Conservation (phyloP, 1,284 basidiomycete species). For the Cystobasidium slooffiae region DNA sequence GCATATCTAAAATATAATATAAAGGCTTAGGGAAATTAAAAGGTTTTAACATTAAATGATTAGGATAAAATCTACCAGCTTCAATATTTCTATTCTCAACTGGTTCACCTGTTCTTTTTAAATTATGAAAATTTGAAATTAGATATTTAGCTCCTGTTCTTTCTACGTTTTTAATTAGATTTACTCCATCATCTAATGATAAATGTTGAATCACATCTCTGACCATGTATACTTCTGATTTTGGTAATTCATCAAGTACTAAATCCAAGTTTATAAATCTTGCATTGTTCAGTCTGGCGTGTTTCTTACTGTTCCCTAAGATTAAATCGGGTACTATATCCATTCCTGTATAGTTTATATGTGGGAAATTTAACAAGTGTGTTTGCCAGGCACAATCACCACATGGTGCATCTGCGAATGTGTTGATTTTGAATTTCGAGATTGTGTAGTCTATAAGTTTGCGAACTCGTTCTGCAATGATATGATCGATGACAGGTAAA, state of each 20-base stretch:
- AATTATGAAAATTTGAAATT: slow-evolving; percentile 27
- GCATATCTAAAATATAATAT: slow-evolving; percentile 33
- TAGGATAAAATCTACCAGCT: slow-evolving; percentile 33
- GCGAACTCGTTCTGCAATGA: slow-evolving; percentile 21
- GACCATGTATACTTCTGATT: slow-evolving; percentile 22
- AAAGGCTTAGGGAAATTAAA: slow-evolving; percentile 29
- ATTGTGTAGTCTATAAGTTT: slow-evolving; percentile 20
- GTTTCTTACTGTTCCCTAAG: slow-evolving; percentile 16
- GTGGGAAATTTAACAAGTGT: slow-evolving; percentile 12
- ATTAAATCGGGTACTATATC: slow-evolving; percentile 23
- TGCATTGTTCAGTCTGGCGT: slow-evolving; percentile 8
- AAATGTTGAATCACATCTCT: slow-evolving; percentile 36
- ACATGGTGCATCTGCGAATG: slow-evolving; percentile 26
- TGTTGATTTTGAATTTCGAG: background rate
- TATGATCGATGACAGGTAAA: background rate
- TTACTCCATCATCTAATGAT: slow-evolving; percentile 23
- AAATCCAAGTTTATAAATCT: slow-evolving; percentile 34
- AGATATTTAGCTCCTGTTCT: slow-evolving; percentile 28
- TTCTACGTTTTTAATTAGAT: slow-evolving; percentile 27
- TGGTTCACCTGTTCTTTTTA: slow-evolving; percentile 22
- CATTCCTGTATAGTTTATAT: slow-evolving; percentile 38
- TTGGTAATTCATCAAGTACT: slow-evolving; percentile 22
- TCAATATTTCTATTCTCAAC: slow-evolving; percentile 33
- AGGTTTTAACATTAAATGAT: slow-evolving; percentile 19
- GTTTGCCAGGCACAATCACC: slow-evolving; percentile 32